phyloP scores from a whole-genome alignment of 441 rosid species.

The Adansonia grandidieri region DNA sequence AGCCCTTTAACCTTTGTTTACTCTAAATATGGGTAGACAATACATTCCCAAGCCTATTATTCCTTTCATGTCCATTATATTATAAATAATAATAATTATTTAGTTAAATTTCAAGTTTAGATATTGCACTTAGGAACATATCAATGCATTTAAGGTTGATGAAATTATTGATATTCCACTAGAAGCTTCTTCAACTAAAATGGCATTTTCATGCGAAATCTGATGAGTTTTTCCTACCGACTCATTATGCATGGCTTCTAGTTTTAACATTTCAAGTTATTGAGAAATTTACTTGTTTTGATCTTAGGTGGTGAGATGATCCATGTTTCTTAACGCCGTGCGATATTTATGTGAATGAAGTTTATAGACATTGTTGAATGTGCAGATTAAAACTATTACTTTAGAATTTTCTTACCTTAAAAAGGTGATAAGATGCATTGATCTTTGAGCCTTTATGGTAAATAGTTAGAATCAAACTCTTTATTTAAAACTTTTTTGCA shows the following conservation, averaged over 20 bases:
- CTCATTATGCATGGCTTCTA: constrained; percentile 33
- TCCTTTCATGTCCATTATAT: too few species aligned
- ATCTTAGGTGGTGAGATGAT: constrained; percentile 90
- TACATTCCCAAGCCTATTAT: too few species aligned
- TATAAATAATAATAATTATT: too few species aligned
- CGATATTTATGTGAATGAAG: constrained; percentile 31
- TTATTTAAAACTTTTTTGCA: too few species aligned
- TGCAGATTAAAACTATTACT: constrained; percentile 39
- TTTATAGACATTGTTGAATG: constrained; percentile 50
- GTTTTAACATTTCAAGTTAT: constrained; percentile 93
- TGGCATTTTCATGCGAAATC: constrained; percentile 23
- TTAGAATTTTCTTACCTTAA: too few species aligned
- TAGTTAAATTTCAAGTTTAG: constrained; percentile 32
- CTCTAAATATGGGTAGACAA: too few species aligned
- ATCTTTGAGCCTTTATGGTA: too few species aligned
- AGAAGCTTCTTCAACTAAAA: constrained; percentile 89
- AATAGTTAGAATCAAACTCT: too few species aligned
- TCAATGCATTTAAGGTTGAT: constrained; percentile 77
- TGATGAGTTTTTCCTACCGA: constrained; percentile 5
- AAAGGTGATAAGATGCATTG: too few species aligned
- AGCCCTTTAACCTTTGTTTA: too few species aligned
- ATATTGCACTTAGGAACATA: constrained; percentile 69
- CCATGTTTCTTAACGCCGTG: constrained; percentile 84
- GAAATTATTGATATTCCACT: constrained; percentile 64
- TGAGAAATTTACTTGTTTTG: constrained; percentile 71